Percentiles rank a stretch among this genome's conserved stretches.
Evolutionary conservation across 73 alveolate genomes (phyloP).

Genomic region (Breviolum minutum): DNA sequence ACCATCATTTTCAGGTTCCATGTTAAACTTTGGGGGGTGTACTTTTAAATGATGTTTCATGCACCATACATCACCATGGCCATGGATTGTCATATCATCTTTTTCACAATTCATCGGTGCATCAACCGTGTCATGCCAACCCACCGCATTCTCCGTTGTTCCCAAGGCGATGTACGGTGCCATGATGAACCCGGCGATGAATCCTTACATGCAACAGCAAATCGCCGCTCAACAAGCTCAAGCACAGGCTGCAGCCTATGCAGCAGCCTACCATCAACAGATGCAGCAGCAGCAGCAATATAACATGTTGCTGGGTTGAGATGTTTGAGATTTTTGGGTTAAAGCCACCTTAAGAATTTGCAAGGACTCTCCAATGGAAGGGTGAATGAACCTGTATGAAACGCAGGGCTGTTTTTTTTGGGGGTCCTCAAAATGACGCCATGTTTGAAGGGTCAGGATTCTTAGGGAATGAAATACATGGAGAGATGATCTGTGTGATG

Average conservation of each 20-base stretch:
- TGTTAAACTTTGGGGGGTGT: too few relatives aligned
- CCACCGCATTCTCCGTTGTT: not conserved
- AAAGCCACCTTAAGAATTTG: too few relatives aligned
- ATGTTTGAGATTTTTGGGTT: too few relatives aligned
- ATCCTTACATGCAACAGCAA: slow-evolving; percentile 77
- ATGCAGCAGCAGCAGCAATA: slow-evolving; percentile 26
- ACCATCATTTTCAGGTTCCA: too few relatives aligned
- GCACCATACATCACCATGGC: too few relatives aligned
- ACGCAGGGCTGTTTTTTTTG: too few relatives aligned
- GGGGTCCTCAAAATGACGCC: too few relatives aligned
- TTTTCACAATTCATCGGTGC: not conserved
- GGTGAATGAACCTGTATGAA: too few relatives aligned
- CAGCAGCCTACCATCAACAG: slow-evolving; percentile 35
- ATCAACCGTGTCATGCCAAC: too few relatives aligned
- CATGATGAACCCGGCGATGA: slow-evolving; percentile 74
- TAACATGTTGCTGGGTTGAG: not conserved
- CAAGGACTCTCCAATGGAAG: too few relatives aligned
- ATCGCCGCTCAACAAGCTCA: not conserved
- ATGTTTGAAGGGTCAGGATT: too few relatives aligned
- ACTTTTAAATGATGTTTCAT: too few relatives aligned
- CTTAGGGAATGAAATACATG: slow-evolving; percentile 15
- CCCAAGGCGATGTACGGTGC: slow-evolving; percentile 29
- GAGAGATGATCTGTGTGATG: not conserved
- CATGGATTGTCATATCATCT: not conserved
- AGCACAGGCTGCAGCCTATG: slow-evolving; percentile 33